These are phyloP conservation scores for Ambrosiella xylebori DNA, from an alignment of 2,329 filamentous ascomycete genomes.

Conservation along the genomic window DNA sequence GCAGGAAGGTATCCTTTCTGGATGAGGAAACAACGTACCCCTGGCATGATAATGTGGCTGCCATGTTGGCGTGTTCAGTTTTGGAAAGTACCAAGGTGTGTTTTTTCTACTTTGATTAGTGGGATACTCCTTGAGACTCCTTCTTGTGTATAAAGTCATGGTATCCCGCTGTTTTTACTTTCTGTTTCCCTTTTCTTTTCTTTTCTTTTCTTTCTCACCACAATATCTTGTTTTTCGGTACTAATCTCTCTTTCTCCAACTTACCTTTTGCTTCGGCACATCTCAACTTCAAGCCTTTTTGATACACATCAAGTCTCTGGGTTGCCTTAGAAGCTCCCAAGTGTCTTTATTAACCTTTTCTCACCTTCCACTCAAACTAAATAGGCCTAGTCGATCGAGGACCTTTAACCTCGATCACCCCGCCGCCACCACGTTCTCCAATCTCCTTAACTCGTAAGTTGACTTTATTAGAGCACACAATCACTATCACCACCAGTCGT, in stretches of 20 bases:
- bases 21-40: too few species aligned
- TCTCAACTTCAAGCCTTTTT: not conserved
- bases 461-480: not conserved
- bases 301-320: not conserved
- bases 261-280: not conserved
- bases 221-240: not conserved
- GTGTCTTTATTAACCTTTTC: conserved; percentile 5
- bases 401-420: conserved; percentile 11
- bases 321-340: conserved; percentile 4
- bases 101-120: too few species aligned
- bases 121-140: not conserved
- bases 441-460: conserved; percentile 86
- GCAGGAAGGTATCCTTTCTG: too few species aligned
- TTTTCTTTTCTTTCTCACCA: conserved; percentile 5
- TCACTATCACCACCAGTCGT: not conserved
- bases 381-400: conserved; percentile 10
- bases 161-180: not conserved
- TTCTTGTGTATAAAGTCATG: not conserved
- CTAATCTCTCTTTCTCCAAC: not conserved
- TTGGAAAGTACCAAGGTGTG: too few species aligned
- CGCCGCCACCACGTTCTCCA: conserved; percentile 66
- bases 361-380: not conserved
- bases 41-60: too few species aligned
- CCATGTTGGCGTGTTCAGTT: too few species aligned
- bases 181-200: not conserved